phyloP scores from a whole-genome alignment of 2,329 filamentous ascomycete species.

The Ophiocordyceps sinensis region DNA sequence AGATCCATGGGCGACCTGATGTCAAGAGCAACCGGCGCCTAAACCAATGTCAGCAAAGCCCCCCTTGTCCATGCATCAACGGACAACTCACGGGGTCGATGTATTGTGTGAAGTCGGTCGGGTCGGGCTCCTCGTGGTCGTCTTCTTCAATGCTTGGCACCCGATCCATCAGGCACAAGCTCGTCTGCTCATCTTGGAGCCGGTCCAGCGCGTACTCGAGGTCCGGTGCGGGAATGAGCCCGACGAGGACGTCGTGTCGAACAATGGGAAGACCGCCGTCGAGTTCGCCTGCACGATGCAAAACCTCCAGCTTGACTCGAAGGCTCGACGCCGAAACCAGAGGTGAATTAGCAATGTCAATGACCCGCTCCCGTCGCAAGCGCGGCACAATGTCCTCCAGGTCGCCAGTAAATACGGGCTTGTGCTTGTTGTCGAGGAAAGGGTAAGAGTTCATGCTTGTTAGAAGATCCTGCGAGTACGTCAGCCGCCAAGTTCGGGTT shows the following conservation, averaged over 20 bases:
- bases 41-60: slow-evolving; percentile 5
- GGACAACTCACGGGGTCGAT: slow-evolving; percentile 63
- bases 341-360: slow-evolving; percentile 76
- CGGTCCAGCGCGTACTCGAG: slow-evolving; percentile 85
- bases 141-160: slow-evolving; percentile 47
- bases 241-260: slow-evolving; percentile 64
- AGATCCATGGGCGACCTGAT: slow-evolving; percentile 84
- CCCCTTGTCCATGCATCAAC: background rate
- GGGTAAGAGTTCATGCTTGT: slow-evolving; percentile 97
- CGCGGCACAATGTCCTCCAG: slow-evolving; percentile 75
- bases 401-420: slow-evolving; percentile 79
- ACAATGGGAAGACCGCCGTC: slow-evolving; percentile 86
- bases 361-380: slow-evolving; percentile 59
- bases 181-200: slow-evolving; percentile 58
- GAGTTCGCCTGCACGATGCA: slow-evolving; percentile 77
- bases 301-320: slow-evolving; percentile 63
- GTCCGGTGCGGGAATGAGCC: slow-evolving; percentile 85
- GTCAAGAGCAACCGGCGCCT: slow-evolving; percentile 78
- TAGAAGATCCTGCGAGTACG: slow-evolving; percentile 52
- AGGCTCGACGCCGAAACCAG: slow-evolving; percentile 64
- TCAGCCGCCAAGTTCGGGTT: slow-evolving; percentile 4
- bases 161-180: slow-evolving; percentile 69
- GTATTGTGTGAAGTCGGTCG: slow-evolving; percentile 76
- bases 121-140: slow-evolving; percentile 46
- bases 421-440: slow-evolving; percentile 91